Percentiles rank a stretch among this genome's conserved stretches.
Conservation (phyloP, 2,329 filamentous ascomycete genomes). For the Diaporthe helianthi region DNA sequence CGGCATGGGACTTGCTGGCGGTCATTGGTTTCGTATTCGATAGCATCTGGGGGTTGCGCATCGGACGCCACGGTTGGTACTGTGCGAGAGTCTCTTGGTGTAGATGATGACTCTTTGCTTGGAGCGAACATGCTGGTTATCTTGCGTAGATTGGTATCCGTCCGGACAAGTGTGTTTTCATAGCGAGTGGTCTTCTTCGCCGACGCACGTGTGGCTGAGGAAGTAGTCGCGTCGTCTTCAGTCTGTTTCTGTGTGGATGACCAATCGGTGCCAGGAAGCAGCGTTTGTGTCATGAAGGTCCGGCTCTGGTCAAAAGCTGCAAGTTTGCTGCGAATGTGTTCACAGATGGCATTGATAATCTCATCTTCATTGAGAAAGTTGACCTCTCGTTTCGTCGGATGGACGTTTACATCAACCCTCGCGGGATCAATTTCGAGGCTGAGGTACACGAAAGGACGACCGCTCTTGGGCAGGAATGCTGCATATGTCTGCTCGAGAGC, state of each 20-base stretch:
- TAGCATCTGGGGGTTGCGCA: constrained; percentile 51
- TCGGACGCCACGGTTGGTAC: constrained; percentile 35
- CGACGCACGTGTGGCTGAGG: constrained; percentile 28
- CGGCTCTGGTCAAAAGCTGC: constrained; percentile 91
- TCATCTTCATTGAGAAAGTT: constrained; percentile 98
- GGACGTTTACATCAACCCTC: constrained; percentile 94
- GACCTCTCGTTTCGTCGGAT: constrained; percentile 95
- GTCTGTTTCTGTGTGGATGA: constrained; percentile 40
- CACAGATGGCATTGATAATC: constrained; percentile 86
- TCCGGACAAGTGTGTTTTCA: constrained; percentile 89
- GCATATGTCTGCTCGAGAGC: constrained; percentile 90
- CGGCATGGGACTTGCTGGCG: constrained; percentile 74
- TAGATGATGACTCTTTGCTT: constrained; percentile 44
- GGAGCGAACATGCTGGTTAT: constrained; percentile 95
- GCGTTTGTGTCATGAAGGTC: constrained; percentile 91
- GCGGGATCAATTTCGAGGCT: constrained; percentile 91
- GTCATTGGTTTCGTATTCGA: constrained; percentile 73
- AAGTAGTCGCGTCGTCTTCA: constrained; percentile 39
- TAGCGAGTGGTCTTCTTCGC: constrained; percentile 59
- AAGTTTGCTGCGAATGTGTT: constrained; percentile 77
- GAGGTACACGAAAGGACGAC: constrained; percentile 92
- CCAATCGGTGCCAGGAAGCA: constrained; percentile 72
- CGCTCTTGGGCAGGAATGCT: constrained; percentile 87
- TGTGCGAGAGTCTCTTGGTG: constrained; percentile 41
- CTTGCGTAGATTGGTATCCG: constrained; percentile 86